Conservation (phyloP, 345 rosid genomes). For the Boechera retrofracta region DNA sequence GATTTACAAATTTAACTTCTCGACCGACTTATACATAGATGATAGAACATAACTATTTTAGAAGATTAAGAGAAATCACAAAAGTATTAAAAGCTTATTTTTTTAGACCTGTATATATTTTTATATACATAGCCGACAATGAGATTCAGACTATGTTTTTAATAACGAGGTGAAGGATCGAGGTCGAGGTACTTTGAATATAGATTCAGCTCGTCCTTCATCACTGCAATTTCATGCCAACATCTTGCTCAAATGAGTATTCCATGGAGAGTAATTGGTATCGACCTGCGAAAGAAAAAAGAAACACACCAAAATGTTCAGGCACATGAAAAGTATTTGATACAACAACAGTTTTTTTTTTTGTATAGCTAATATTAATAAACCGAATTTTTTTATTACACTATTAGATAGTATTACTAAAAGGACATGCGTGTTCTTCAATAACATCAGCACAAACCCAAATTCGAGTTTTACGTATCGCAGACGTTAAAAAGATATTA, state of each 20-base stretch:
- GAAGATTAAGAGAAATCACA: neutral
- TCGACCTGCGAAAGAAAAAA: conserved; percentile 18
- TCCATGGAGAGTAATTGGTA: conserved; percentile 31
- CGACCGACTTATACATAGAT: neutral
- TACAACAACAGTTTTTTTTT: neutral
- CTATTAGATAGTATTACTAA: neutral
- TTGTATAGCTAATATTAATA: neutral
- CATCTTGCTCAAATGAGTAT: conserved; percentile 51
- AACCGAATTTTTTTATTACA: neutral
- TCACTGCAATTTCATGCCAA: conserved; percentile 31
- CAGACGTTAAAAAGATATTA: neutral
- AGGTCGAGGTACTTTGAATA: conserved; percentile 40
- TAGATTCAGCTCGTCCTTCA: conserved; percentile 41
- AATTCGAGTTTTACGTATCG: neutral
- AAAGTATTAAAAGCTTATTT: neutral
- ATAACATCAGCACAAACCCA: neutral
- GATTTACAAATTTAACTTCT: neutral
- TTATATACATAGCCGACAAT: neutral
- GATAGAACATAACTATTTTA: neutral
- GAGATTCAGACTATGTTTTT: neutral
- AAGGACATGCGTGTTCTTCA: neutral
- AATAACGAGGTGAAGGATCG: conserved; percentile 44
- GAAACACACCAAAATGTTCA: conserved; percentile 1
- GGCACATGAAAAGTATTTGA: neutral
- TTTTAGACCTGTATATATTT: neutral